Percentiles rank a stretch among this genome's conserved stretches.
Conservation (phyloP, 331 rosid species). For the Pyracantha coccinea region DNA sequence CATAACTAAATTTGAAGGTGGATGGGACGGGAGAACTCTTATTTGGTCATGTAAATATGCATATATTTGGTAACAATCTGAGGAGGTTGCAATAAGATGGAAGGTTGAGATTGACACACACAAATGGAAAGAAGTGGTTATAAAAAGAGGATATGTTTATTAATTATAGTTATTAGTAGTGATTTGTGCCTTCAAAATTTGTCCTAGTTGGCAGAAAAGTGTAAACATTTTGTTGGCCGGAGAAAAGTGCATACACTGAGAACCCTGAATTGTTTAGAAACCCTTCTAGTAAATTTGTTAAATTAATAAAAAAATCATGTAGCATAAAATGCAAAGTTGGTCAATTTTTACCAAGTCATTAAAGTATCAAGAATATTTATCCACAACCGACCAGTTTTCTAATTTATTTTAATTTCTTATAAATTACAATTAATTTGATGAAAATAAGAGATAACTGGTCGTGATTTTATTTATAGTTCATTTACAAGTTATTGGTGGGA, state of each 20-base stretch:
- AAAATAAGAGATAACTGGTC: neutral
- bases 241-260: neutral
- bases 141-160: neutral
- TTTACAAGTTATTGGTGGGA: neutral
- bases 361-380: neutral
- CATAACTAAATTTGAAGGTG: neutral
- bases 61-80: neutral
- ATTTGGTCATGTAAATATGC: neutral
- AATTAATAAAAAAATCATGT: neutral
- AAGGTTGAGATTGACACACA: neutral
- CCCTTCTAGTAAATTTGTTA: neutral
- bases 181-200: neutral
- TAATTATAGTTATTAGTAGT: neutral
- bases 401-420: neutral
- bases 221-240: neutral
- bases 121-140: neutral
- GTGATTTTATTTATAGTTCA: neutral
- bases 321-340: neutral
- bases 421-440: neutral
- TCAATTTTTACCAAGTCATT: neutral
- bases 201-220: neutral
- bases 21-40: neutral
- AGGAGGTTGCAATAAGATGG: neutral
- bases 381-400: neutral
- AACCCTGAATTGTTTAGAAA: neutral